phyloP scores from a whole-genome alignment of 441 rosid genomes.

The Mallotus repandus region DNA sequence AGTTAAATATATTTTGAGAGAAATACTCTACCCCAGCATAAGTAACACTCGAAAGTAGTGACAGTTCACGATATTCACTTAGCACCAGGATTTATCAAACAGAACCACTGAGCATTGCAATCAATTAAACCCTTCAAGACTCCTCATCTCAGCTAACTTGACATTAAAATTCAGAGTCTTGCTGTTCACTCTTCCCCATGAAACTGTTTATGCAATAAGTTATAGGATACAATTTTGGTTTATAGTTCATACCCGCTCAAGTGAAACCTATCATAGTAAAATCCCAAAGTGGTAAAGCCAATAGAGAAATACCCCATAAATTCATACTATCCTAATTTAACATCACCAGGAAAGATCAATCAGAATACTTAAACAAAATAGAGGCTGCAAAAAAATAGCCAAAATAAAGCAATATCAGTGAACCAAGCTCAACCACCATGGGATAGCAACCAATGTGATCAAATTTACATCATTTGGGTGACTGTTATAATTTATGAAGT shows the following conservation, averaged over 20 bases:
- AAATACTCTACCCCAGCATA: not conserved
- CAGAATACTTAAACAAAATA: not conserved
- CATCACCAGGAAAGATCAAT: not conserved
- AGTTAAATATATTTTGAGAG: not conserved
- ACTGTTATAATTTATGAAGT: not conserved
- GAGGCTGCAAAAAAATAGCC: not conserved
- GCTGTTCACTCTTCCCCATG: not conserved
- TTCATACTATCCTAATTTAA: not conserved
- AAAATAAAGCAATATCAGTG: not conserved
- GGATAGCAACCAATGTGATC: not conserved
- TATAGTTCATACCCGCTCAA: not conserved
- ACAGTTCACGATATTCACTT: not conserved
- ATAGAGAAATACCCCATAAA: not conserved
- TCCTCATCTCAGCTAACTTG: constrained; percentile 2
- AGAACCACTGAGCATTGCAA: not conserved
- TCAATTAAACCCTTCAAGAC: not conserved
- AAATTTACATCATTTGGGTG: not conserved
- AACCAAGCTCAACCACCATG: not conserved
- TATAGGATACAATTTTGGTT: not conserved
- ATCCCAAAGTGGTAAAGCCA: not conserved
- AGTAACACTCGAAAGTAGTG: not conserved
- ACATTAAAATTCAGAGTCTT: not conserved
- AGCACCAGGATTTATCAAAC: not conserved
- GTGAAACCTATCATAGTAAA: not conserved
- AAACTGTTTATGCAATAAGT: too few relatives aligned